Evolutionary conservation across 2,329 filamentous ascomycete genomes (phyloP).

Genomic region (Pseudogymnoascus sp.): DNA sequence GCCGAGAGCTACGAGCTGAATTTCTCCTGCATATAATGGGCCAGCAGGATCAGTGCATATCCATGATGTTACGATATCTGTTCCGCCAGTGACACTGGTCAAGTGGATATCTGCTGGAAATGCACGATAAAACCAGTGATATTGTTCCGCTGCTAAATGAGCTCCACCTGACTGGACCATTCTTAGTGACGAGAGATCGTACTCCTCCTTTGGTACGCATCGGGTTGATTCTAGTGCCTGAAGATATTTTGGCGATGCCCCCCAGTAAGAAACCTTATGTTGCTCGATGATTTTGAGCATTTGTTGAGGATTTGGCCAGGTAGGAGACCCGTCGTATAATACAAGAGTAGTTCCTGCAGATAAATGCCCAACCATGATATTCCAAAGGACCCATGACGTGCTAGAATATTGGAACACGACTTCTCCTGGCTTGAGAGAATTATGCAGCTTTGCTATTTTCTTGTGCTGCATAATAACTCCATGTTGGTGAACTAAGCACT

Average conservation of each 20-base stretch:
- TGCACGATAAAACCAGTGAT: slow-evolving; percentile 36
- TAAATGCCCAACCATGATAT: slow-evolving; percentile 36
- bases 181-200: slow-evolving; percentile 31
- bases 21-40: slow-evolving; percentile 36
- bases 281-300: slow-evolving; percentile 31
- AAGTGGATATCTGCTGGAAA: slow-evolving; percentile 33
- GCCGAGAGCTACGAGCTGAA: slow-evolving; percentile 36
- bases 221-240: slow-evolving; percentile 31
- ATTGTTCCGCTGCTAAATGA: slow-evolving; percentile 34
- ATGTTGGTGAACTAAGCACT: slow-evolving; percentile 31
- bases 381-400: slow-evolving; percentile 40
- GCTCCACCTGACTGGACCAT: slow-evolving; percentile 39
- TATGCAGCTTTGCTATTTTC: slow-evolving; percentile 36
- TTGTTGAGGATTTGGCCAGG: slow-evolving; percentile 31
- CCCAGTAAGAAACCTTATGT: slow-evolving; percentile 34
- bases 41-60: slow-evolving; percentile 35
- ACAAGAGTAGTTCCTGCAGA: slow-evolving; percentile 33
- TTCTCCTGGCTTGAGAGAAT: slow-evolving; percentile 31
- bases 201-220: slow-evolving; percentile 29
- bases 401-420: slow-evolving; percentile 38
- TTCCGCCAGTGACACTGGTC: slow-evolving; percentile 37
- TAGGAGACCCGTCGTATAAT: slow-evolving; percentile 36
- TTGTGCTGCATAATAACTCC: slow-evolving; percentile 35
- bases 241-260: slow-evolving; percentile 36
- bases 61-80: slow-evolving; percentile 37